These are phyloP conservation scores for Colletotrichum truncatum DNA, from an alignment of 2,329 filamentous ascomycete species.

Conservation along the genomic window DNA sequence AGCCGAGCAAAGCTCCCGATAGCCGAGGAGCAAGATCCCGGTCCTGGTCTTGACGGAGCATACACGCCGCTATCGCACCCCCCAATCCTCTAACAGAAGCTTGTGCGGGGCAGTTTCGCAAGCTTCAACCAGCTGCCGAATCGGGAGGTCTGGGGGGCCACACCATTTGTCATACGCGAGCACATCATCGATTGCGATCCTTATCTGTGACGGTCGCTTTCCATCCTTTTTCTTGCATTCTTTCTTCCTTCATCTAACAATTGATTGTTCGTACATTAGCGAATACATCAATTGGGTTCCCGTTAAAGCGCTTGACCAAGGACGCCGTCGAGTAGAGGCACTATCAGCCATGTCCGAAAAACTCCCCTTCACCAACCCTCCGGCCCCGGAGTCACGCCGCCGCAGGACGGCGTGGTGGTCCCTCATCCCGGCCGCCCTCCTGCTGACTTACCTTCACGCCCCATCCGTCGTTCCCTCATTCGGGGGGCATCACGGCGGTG, in stretches of 20 bases:
- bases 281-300: background rate
- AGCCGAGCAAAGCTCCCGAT: conserved; percentile 15
- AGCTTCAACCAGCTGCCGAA: too few species aligned
- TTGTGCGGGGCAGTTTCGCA: too few species aligned
- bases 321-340: too few species aligned
- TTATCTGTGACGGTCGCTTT: too few species aligned
- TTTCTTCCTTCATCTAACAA: background rate
- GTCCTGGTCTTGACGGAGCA: too few species aligned
- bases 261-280: background rate
- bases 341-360: conserved; percentile 29
- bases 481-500: background rate
- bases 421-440: conserved; percentile 22
- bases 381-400: conserved; percentile 6
- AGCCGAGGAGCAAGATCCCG: conserved; percentile 25
- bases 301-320: too few species aligned
- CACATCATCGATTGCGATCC: too few species aligned
- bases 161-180: conserved; percentile 27
- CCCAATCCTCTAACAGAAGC: too few species aligned
- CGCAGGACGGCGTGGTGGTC: conserved; percentile 26
- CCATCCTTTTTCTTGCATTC: background rate
- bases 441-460: conserved; percentile 22
- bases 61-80: too few species aligned
- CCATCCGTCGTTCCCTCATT: background rate
- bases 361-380: conserved; percentile 16
- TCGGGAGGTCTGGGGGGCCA: conserved; percentile 17